Conservation (phyloP, 306 rosid genomes). For the Castanea crenata region DNA sequence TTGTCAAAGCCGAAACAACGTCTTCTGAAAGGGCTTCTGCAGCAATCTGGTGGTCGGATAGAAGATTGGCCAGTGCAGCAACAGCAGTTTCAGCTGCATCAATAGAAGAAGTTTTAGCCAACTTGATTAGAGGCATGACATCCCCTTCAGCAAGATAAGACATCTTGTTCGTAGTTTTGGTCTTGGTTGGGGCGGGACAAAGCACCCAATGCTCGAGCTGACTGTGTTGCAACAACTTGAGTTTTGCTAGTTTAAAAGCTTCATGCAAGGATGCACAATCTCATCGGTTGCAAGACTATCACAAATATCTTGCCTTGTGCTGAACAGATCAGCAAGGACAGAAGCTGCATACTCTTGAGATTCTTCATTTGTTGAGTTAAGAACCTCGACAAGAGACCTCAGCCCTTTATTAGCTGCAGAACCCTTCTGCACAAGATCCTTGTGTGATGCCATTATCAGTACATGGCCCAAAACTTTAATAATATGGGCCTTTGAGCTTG, state of each 20-base stretch:
- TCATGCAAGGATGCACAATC: constrained; percentile 82
- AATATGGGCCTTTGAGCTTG: constrained; percentile 67
- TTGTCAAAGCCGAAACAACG: constrained; percentile 76
- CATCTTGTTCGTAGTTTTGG: constrained; percentile 57
- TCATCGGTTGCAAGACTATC: constrained; percentile 87
- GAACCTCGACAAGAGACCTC: constrained; percentile 83
- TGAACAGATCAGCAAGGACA: constrained; percentile 86
- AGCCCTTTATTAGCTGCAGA: constrained; percentile 85
- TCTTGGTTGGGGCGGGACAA: constrained; percentile 78
- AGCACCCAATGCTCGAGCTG: constrained; percentile 91
- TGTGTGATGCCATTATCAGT: constrained; percentile 67
- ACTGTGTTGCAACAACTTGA: constrained; percentile 91
- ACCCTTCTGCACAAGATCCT: constrained; percentile 71
- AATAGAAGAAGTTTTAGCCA: constrained; percentile 88
- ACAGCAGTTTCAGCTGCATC: constrained; percentile 92
- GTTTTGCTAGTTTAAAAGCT: constrained; percentile 83
- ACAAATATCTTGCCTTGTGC: constrained; percentile 85
- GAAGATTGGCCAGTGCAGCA: constrained; percentile 94
- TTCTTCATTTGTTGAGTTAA: constrained; percentile 76
- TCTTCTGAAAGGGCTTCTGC: constrained; percentile 77
- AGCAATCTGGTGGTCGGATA: constrained; percentile 76
- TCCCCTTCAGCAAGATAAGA: constrained; percentile 77
- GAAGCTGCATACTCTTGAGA: constrained; percentile 87
- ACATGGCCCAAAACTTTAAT: constrained; percentile 88
- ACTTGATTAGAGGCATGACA: constrained; percentile 72